Evolutionary conservation across 345 rosid genomes (phyloP), one percentile per base, ranked within the genome.

Genomic region (Brassica rapa): DNA sequence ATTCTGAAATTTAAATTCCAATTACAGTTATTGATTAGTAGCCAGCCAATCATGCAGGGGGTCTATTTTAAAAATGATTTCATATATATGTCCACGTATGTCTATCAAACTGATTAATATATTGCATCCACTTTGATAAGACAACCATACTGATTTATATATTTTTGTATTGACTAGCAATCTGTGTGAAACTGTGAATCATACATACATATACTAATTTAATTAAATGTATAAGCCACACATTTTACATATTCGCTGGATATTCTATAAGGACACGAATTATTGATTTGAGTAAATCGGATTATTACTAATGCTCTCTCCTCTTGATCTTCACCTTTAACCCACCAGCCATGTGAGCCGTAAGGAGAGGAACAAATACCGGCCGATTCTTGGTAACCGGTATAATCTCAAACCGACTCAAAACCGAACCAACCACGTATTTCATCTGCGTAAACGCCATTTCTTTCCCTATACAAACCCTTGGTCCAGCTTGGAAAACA

Each of bases 191-290:
- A 66, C 39, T 66, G 41, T 11, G 72, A 56, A 57, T 72, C 74
- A 68, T 55, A 78, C 56, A 51, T 15, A 61, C 23, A 3, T 11
- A 67, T 67, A 19, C 8, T 53, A 53, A 69, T 69, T 43, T 65
- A 43, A 39, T 78, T 51, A 63, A 11, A 29, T 9, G 23, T 24
- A 19, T 35, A 1, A 16, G 23, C 73, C 62, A 66, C 64, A 73
- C 56, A 79, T 67, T 73, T 79, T 60, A 62, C 66, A 62, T 62
- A 62, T 16, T 49, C 30, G 51, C 2, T 80, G 30, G 55, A 80
- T 75, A 75, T 70, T 53, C 30, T 75, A 55, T 56, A 46, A 51
- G n/a, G 33, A 59, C 43, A 63, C 37, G 29, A 39, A 51, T 51
- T n/a, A 4, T 19, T 62, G 29, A 62, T 53, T 63, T 63, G 63